Base-by-base conservation (phyloP, 2,329 filamentous ascomycete species). In the Venturia effusa region DNA sequence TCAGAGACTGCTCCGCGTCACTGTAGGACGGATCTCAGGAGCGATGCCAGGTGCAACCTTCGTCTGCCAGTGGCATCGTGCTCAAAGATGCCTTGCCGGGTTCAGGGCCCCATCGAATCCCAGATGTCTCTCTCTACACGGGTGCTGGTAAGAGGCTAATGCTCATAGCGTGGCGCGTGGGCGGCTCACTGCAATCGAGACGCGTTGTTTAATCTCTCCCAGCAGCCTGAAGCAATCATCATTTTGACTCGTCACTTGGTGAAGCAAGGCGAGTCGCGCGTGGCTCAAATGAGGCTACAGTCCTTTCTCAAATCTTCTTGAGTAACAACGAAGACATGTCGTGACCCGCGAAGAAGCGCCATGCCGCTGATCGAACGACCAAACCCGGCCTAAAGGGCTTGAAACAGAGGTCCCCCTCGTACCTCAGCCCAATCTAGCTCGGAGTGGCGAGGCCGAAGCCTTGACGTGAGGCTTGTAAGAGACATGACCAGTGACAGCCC, bases 71-170 rank as follows among this genome's bases (percentile, higher is more conserved):
- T 32, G 17, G 45, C 22, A 51, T 51, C 45, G 45, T 51, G 45
- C 22, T 22, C 27, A 57, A 27, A n/a, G 30, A 17, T 57, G 15
- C 30, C 24, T 55, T 55, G 48, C 48, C 48, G 32, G 48, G 48
- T 55, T 55, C 48, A 55, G 48, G 48, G 24, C 24, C 27, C n/a
- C 48, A 32, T 17, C 15, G 13, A 34, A 57, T 57, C 51, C 51
- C 51, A 57, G 51, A 57, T 32, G 51, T 34, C 48, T 55, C 48
- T 54, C 51, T 57, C 19, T 57, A 57, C 51, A 57, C 51, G 51
- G 15, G 34, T 57, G 17, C 3, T 34, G 51, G 32, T 27, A 30
- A 57, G 27, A 11, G 30, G 13, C 51, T 57, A 57, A 57, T 19
- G 51, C 51, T 22, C 19, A n/a, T 57, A 34, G 51, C 51, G 51